A percentile compares a stretch with the other conserved stretches of the same genome.
phyloP scores from a whole-genome alignment of 139 green algal species.

The Chlorella vulgaris region DNA sequence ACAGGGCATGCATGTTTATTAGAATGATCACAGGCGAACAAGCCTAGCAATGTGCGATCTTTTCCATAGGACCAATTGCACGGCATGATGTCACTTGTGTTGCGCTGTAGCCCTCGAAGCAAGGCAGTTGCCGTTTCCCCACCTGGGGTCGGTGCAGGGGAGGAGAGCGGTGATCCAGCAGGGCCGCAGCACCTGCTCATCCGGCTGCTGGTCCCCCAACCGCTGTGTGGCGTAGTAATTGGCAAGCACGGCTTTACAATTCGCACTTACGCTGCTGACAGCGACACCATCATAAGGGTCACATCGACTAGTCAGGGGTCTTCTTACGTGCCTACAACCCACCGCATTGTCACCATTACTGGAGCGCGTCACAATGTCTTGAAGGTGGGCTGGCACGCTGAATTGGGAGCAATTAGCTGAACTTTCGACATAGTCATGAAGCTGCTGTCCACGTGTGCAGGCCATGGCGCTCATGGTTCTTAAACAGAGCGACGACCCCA shows the following conservation, averaged over 20 bases:
- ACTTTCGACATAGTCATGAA: background rate
- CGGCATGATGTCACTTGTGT: too few species aligned
- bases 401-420: background rate
- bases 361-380: slow-evolving; percentile 25
- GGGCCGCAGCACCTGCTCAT: slow-evolving; percentile 40
- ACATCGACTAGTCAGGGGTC: background rate
- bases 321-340: background rate
- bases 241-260: slow-evolving; percentile 81
- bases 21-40: background rate
- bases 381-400: background rate
- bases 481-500: slow-evolving; percentile 44
- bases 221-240: slow-evolving; percentile 81
- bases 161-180: too few species aligned
- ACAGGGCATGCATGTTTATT: background rate
- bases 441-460: background rate
- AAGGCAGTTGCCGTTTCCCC: slow-evolving; percentile 9
- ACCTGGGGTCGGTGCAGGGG: too few species aligned
- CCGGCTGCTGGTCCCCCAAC: slow-evolving; percentile 75
- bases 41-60: background rate
- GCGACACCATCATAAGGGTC: slow-evolving; percentile 61
- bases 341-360: slow-evolving; percentile 46
- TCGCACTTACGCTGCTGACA: slow-evolving; percentile 69
- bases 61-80: too few species aligned
- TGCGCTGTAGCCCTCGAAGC: slow-evolving; percentile 21
- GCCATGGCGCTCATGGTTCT: slow-evolving; percentile 33